Base-by-base conservation (phyloP, 257 asterid genomes). In the Solanum chiquidenum region DNA sequence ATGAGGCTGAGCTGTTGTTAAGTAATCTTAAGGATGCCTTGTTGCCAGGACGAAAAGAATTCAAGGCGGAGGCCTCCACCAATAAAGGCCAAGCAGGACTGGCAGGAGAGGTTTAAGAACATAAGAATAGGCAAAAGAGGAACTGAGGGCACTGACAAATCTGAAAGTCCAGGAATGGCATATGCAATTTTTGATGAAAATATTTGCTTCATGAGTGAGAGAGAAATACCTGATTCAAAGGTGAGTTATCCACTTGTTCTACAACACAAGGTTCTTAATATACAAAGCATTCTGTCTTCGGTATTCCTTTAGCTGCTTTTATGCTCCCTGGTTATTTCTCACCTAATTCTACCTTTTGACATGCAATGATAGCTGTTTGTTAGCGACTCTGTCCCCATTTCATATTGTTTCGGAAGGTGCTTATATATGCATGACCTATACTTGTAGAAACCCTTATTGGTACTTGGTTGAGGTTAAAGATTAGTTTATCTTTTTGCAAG, bases 181-280 rank as follows among this genome's bases (percentile, higher is more conserved):
- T 93, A 92, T 64, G 98, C 98, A 90, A 90, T 93, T 88, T 95
- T 95, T 89, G 98, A 97, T 91, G 98, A 95, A 40, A 97, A 97
- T 91, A 85, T 93, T 87, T 96, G 93, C 91, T 83, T 95, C 87
- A 91, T 89, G 95, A 92, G 91, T 4, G 95, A 92, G 91, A 93
- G 95, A 90, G 96, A 93, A 87, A 34, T 91, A 89, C 90, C 94
- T 42, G 90, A 86, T 52, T 86, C 94, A 73, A 93, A 92, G 92
- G 98, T 95, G 83, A 89, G 93, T 75, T 77, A 31, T 84, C 64
- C 87, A n/a, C 42, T 40, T 71, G 83, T 27, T 31, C 18, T 46
- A 46, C 20, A 80, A 31, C 68, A 5, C 27, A 9, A 46, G 68
- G 42, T 80, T 46, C 68, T 49, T 29, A 46, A 42, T 79, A 2